These are phyloP conservation scores for Cercospora sp. DNA, from an alignment of 2,329 filamentous ascomycete species.

Conservation along the genomic window DNA sequence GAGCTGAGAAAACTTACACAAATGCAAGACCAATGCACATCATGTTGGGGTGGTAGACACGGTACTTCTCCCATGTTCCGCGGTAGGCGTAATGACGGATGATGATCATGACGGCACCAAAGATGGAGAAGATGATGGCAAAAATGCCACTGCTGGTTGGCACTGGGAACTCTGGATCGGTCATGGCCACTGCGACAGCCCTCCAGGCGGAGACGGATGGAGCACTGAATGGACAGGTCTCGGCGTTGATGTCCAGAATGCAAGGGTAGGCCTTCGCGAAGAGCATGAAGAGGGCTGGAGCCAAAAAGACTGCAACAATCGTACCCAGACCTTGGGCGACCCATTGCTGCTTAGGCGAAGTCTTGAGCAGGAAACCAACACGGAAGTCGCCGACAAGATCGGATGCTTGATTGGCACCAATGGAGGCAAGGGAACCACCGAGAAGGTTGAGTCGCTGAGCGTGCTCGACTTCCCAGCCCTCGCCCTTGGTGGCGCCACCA, in stretches of 20 bases:
- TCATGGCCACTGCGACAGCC: slow-evolving; percentile 64
- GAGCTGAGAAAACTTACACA: slow-evolving; percentile 36
- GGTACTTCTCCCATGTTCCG: slow-evolving; percentile 56
- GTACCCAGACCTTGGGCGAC: slow-evolving; percentile 64
- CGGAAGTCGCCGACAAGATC: slow-evolving; percentile 64
- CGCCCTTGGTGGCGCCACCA: slow-evolving; percentile 61
- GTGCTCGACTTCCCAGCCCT: slow-evolving; percentile 50
- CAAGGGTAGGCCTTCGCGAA: slow-evolving; percentile 70
- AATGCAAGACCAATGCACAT: slow-evolving; percentile 60
- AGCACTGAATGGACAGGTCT: slow-evolving; percentile 60
- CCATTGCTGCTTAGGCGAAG: slow-evolving; percentile 66
- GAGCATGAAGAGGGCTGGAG: slow-evolving; percentile 66
- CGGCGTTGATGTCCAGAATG: slow-evolving; percentile 54
- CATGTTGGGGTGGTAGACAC: slow-evolving; percentile 61
- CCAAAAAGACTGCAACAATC: slow-evolving; percentile 65
- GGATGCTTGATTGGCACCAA: slow-evolving; percentile 46
- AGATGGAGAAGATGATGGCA: slow-evolving; percentile 56
- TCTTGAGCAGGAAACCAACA: slow-evolving; percentile 66
- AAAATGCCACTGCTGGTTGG: slow-evolving; percentile 59
- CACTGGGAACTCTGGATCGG: slow-evolving; percentile 57
- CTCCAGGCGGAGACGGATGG: slow-evolving; percentile 67
- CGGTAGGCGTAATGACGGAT: slow-evolving; percentile 57
- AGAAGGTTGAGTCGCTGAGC: slow-evolving; percentile 67
- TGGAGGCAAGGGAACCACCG: slow-evolving; percentile 53
- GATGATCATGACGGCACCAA: slow-evolving; percentile 55